A percentile compares a stretch with the other conserved stretches of the same genome.
These are phyloP conservation scores for Tuber borchii DNA, from an alignment of 495 filamentous ascomycete species.

Conservation along the genomic window DNA sequence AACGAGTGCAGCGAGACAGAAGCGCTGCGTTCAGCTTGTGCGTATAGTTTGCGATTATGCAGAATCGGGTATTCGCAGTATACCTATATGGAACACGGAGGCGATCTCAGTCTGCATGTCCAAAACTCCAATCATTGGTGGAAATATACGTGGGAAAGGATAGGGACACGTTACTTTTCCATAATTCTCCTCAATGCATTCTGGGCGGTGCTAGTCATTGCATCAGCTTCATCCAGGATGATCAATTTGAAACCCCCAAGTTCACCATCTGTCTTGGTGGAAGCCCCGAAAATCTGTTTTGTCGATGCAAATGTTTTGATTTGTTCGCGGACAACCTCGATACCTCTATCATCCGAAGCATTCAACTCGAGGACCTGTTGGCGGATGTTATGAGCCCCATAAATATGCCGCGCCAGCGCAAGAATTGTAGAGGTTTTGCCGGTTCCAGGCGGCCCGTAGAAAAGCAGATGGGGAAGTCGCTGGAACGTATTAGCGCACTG, in stretches of 20 bases:
- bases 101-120: conserved; percentile 5
- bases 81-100: conserved; percentile 47
- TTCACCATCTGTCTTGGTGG: conserved; percentile 45
- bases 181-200: conserved; percentile 97
- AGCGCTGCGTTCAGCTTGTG: conserved; percentile 96
- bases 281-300: conserved; percentile 53
- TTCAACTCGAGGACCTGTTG: conserved; percentile 98
- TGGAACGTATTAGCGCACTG: conserved; percentile 34
- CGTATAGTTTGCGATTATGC: conserved; percentile 98
- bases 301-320: conserved; percentile 96
- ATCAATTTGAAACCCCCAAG: conserved; percentile 87
- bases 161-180: conserved; percentile 58
- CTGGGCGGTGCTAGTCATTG: conserved; percentile 93
- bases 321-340: conserved; percentile 96
- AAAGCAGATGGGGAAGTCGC: conserved; percentile 89
- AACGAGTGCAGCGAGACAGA: conserved; percentile 86
- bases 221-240: conserved; percentile 95
- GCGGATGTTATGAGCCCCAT: conserved; percentile 82
- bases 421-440: conserved; percentile 99
- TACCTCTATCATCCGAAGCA: conserved; percentile 92
- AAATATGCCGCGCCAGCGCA: conserved; percentile 81
- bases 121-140: background rate
- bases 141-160: background rate
- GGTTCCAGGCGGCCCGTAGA: conserved; percentile 94
- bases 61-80: conserved; percentile 95